Percentiles rank a stretch among this genome's conserved stretches.
These are phyloP conservation scores for Pseudocercospora ulei DNA, from an alignment of 2,329 filamentous ascomycete species.

Conservation along the genomic window DNA sequence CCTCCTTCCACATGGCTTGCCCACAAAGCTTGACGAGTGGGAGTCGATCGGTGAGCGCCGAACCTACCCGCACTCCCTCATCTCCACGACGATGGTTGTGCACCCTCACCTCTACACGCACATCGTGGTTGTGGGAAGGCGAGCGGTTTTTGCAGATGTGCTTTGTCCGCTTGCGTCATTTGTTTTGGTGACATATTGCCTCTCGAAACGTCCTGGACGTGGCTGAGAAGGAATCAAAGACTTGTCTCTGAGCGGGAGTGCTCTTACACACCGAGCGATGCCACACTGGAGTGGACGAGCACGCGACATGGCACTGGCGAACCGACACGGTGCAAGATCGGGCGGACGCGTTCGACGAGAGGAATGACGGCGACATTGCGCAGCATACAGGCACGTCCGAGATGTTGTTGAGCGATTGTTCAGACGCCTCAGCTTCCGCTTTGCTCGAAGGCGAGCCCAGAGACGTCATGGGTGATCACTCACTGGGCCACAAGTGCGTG, in stretches of 20 bases:
- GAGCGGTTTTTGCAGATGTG: conserved; percentile 90
- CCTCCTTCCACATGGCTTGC: conserved; percentile 41
- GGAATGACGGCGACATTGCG: conserved; percentile 15
- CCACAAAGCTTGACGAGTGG: conserved; percentile 39
- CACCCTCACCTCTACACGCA: conserved; percentile 18
- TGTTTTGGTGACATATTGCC: conserved; percentile 45
- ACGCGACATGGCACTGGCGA: conserved; percentile 21
- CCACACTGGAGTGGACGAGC: conserved; percentile 15
- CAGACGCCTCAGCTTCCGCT: conserved; percentile 7
- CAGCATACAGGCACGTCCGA: not conserved
- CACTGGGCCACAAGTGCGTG: conserved; percentile 18
- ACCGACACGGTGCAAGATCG: conserved; percentile 27
- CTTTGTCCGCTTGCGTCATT: conserved; percentile 63
- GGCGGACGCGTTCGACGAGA: too few relatives aligned
- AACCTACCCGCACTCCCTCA: conserved; percentile 31
- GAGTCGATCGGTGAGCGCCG: conserved; percentile 51
- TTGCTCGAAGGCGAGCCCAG: not conserved
- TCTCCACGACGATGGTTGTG: conserved; percentile 7
- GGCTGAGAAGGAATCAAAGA: conserved; percentile 83
- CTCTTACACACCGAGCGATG: conserved; percentile 59
- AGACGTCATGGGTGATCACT: conserved; percentile 2
- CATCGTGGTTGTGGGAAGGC: conserved; percentile 36
- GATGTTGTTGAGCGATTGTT: conserved; percentile 9
- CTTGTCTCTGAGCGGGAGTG: conserved; percentile 78
- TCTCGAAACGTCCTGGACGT: conserved; percentile 40